phyloP scores from a whole-genome alignment of 2,329 filamentous ascomycete species.

The Colletotrichum sp. region DNA sequence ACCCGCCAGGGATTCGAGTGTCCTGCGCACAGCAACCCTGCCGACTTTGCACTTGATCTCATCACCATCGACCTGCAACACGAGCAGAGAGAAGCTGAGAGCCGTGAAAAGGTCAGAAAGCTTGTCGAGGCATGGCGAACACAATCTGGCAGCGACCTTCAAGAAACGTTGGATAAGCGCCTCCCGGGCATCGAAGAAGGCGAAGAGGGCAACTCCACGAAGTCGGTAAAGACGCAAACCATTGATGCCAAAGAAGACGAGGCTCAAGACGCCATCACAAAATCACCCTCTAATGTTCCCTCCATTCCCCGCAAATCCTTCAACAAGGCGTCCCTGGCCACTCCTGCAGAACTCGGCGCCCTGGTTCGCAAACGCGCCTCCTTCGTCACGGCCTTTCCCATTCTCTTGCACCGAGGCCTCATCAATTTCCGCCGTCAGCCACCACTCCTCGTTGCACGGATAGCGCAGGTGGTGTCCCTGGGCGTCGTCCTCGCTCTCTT shows the following conservation, averaged over 20 bases:
- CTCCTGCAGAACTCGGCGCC: conserved; percentile 74
- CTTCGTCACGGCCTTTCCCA: conserved; percentile 66
- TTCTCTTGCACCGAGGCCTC: conserved; percentile 69
- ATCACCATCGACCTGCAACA: conserved; percentile 79
- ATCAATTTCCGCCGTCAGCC: conserved; percentile 75
- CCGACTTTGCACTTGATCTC: conserved; percentile 78
- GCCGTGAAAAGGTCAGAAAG: conserved; percentile 63
- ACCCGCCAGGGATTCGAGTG: conserved; percentile 64
- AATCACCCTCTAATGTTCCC: conserved; percentile 4
- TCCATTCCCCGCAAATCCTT: conserved; percentile 42
- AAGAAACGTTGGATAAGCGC: conserved; percentile 28
- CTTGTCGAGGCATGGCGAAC: conserved; percentile 65
- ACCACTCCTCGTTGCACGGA: conserved; percentile 65
- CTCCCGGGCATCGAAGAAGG: conserved; percentile 29
- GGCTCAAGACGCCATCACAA: not conserved
- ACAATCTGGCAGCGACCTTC: not conserved
- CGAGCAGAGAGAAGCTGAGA: conserved; percentile 64
- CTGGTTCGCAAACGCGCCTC: conserved; percentile 68
- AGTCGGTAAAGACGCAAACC: not conserved
- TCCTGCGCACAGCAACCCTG: conserved; percentile 74
- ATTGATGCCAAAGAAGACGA: not conserved
- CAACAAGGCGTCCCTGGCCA: conserved; percentile 56
- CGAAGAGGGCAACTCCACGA: conserved; percentile 23
- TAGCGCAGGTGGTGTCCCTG: conserved; percentile 70
- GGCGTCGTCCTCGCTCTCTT: conserved; percentile 69